Base-by-base conservation (phyloP, 495 filamentous ascomycete species). In the Penicillium herquei region DNA sequence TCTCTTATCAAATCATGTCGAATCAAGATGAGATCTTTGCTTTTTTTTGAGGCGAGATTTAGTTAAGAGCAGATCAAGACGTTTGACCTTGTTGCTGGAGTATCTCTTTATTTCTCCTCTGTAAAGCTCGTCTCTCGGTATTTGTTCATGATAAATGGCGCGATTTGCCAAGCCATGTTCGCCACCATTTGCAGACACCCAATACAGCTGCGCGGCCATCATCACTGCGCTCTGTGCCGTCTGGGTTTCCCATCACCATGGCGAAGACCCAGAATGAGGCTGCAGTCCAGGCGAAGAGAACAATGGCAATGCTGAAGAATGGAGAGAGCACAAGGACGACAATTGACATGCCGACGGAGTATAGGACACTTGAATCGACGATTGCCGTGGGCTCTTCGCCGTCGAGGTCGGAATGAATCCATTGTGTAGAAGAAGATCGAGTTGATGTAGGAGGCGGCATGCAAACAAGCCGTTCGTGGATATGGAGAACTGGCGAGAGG, bases 221-320 rank as follows among this genome's bases (percentile, higher is more conserved):
- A 52, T 87, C 82, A 46, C 77, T 78, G 39, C 80, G 75, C 57
- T 85, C 84, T 46, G 78, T 80, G n/a, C 82, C 82, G 37, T 84
- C 81, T 35, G 83, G 84, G 62, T 86, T 82, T 1, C 85, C 85
- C 39, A 88, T 64, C 9, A 87, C 75, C 61, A 76, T 77, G 26
- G 84, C 75, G 55, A 82, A 85, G 51, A 83, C 66, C 85, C 85
- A 88, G 70, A 87, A 88, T 40, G 75, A 77, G 1, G 81, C 85
- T 0, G 83, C 78, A 0, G 78, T 79, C 85, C 84, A 88, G 9
- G 78, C 74, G 3, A 76, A 75, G 13, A 84, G 70, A 2, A 83
- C 73, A 9, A 85, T 68, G 12, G 71, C 77, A 1, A 84, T 59
- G 45, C 79, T 79, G 16, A 84, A 63, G 18, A 87, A 58, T 0